Percentiles rank a stretch among this genome's conserved stretches.
Conservation (phyloP, 345 rosid genomes). For the Balakata baccata region DNA sequence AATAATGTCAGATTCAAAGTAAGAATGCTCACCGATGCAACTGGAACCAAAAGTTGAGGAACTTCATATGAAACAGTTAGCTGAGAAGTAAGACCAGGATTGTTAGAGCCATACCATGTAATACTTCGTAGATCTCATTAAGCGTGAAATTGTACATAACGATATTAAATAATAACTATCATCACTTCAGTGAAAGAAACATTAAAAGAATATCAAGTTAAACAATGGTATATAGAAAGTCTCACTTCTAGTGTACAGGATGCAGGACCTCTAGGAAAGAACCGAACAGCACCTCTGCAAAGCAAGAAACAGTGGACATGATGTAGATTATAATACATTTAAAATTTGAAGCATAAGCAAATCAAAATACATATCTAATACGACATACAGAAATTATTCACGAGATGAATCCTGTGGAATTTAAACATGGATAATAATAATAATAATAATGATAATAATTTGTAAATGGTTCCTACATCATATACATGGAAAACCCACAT, state of each 20-base stretch:
- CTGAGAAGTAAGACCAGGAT: slow-evolving; percentile 44
- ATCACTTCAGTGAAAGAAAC: not conserved
- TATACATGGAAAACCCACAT: too few relatives aligned
- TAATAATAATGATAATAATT: too few relatives aligned
- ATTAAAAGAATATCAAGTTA: not conserved
- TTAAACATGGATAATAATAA: not conserved
- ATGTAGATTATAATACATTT: not conserved
- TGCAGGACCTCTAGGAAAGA: slow-evolving; percentile 70
- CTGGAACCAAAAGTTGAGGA: slow-evolving; percentile 70
- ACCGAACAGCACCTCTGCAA: slow-evolving; percentile 79
- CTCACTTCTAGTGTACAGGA: slow-evolving; percentile 78
- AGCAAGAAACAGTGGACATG: slow-evolving; percentile 19
- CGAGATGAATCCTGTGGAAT: not conserved
- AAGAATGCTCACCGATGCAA: slow-evolving; percentile 65
- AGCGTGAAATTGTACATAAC: not conserved
- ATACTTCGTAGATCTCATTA: not conserved
- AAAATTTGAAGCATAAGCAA: not conserved
- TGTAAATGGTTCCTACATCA: too few relatives aligned
- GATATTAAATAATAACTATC: not conserved
- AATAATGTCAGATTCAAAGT: not conserved
- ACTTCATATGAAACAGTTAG: slow-evolving; percentile 91
- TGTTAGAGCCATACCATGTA: not conserved
- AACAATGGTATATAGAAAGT: slow-evolving; percentile 9
- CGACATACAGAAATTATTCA: not conserved
- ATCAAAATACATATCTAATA: not conserved